A percentile compares a stretch with the other conserved stretches of the same genome.
Conservation (phyloP, 2,329 filamentous ascomycete species). For the Fonsecaea nubica region DNA sequence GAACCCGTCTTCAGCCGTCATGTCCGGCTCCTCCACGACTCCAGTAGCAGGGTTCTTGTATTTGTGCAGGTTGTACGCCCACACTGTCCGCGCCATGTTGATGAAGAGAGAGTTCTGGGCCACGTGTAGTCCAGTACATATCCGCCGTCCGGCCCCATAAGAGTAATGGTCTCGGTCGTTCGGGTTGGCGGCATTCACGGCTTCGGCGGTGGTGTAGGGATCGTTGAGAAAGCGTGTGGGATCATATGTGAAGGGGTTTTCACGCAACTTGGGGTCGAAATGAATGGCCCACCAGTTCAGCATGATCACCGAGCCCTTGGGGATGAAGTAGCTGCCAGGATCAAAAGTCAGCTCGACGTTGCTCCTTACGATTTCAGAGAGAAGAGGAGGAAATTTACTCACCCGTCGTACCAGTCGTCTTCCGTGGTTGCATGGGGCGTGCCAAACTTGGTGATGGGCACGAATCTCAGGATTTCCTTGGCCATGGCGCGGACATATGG, state of each 20-base stretch:
- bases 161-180: constrained; percentile 40
- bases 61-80: constrained; percentile 42
- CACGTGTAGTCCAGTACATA: constrained; percentile 45
- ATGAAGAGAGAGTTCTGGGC: constrained; percentile 44
- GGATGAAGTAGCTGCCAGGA: constrained; percentile 31
- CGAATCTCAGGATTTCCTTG: constrained; percentile 64
- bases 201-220: constrained; percentile 44
- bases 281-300: constrained; percentile 38
- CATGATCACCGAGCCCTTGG: constrained; percentile 35
- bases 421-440: constrained; percentile 35
- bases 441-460: constrained; percentile 46
- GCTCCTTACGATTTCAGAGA: neutral
- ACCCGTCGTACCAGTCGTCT: constrained; percentile 35
- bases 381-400: neutral
- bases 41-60: constrained; percentile 42
- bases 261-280: constrained; percentile 28
- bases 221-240: constrained; percentile 21
- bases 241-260: constrained; percentile 10
- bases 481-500: constrained; percentile 62
- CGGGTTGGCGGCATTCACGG: constrained; percentile 44
- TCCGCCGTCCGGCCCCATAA: constrained; percentile 42
- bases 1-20: constrained; percentile 51
- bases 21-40: constrained; percentile 47
- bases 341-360: constrained; percentile 7
- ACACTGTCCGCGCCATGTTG: constrained; percentile 42